Conservation (phyloP, 2,329 filamentous ascomycete genomes). For the Trichophyton verrucosum region DNA sequence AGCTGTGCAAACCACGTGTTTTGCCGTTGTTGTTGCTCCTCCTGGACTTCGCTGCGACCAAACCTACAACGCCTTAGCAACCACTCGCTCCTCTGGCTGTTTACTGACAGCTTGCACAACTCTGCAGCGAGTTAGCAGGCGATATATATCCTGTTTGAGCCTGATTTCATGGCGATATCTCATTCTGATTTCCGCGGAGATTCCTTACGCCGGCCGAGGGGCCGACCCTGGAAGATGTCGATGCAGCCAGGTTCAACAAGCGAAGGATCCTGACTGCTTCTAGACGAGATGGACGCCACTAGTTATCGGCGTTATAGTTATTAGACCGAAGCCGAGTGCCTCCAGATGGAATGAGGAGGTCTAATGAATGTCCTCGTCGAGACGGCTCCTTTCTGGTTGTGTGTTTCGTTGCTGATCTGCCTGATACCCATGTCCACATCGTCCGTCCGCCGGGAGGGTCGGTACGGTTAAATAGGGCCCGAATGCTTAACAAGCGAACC, state of each 20-base stretch:
- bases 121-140: background rate
- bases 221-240: background rate
- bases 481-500: background rate
- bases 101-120: background rate
- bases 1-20: background rate
- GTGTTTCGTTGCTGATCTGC: background rate
- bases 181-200: background rate
- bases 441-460: background rate
- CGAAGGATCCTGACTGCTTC: background rate
- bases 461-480: conserved; percentile 1
- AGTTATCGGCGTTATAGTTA: background rate
- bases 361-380: background rate
- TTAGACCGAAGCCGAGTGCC: background rate
- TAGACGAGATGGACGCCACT: background rate
- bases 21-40: background rate
- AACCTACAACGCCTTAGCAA: background rate
- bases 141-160: background rate
- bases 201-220: background rate
- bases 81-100: background rate
- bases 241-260: background rate
- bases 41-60: background rate
- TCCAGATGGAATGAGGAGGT: background rate
- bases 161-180: background rate
- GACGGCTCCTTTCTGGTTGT: background rate
- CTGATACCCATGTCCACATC: background rate